phyloP scores from a whole-genome alignment of 2,329 filamentous ascomycete genomes.

The Zymoseptoria pseudotritici region DNA sequence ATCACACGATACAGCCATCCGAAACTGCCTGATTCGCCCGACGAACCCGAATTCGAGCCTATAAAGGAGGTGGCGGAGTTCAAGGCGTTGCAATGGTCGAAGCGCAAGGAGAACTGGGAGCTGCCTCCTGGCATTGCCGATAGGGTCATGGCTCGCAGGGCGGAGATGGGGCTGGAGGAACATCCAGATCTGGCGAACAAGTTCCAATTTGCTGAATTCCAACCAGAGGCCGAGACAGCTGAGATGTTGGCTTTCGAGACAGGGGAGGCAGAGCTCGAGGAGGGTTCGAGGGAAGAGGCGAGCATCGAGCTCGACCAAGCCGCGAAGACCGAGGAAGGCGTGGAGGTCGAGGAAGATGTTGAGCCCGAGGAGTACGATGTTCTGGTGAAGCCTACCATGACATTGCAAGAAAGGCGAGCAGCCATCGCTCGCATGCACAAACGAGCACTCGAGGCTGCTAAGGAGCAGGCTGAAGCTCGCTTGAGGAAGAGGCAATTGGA shows the following conservation, averaged over 20 bases:
- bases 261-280: not conserved
- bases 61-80: not conserved
- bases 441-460: not conserved
- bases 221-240: not conserved
- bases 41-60: not conserved
- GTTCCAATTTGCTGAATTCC: not conserved
- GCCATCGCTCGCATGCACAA: not conserved
- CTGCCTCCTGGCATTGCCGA: not conserved
- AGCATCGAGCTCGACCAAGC: not conserved
- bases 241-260: not conserved
- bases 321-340: not conserved
- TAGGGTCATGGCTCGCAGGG: not conserved
- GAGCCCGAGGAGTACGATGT: not conserved
- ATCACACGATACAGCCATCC: constrained; percentile 18
- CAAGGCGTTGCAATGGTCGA: not conserved
- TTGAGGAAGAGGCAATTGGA: not conserved
- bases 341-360: not conserved
- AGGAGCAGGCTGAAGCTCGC: not conserved
- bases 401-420: not conserved
- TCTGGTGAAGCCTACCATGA: not conserved
- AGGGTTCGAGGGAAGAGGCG: not conserved
- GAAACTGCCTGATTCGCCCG: not conserved
- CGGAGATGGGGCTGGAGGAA: not conserved
- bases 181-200: not conserved
- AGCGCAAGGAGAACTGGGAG: not conserved